Conservation (phyloP, 2,329 filamentous ascomycete species). For the Alternaria arbusti region DNA sequence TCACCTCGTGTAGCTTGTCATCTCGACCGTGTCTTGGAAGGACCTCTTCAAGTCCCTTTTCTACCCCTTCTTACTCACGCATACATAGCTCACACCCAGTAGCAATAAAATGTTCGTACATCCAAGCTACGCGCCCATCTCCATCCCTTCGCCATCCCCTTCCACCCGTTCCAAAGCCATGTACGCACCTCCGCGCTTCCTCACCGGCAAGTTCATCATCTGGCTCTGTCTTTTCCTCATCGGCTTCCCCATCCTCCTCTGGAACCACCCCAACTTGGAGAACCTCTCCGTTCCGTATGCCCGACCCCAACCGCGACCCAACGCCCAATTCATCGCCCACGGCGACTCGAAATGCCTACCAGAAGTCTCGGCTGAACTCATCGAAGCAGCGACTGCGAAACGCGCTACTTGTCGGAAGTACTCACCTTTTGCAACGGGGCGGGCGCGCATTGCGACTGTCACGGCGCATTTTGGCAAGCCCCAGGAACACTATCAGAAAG, state of each 20-base stretch:
- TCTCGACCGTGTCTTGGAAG: neutral
- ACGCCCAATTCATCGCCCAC: slow-evolving; percentile 19
- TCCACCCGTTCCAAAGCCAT: neutral
- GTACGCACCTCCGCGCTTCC: neutral
- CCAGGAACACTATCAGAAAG: slow-evolving; percentile 50
- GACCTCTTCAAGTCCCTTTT: neutral
- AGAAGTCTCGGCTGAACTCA: slow-evolving; percentile 10
- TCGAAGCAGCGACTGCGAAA: slow-evolving; percentile 16
- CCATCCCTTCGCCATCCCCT: neutral
- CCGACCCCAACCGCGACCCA: slow-evolving; percentile 4
- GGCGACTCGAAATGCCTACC: slow-evolving; percentile 25
- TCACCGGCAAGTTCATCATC: slow-evolving; percentile 5
- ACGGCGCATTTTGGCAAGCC: slow-evolving; percentile 48
- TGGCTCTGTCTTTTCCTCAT: slow-evolving; percentile 10
- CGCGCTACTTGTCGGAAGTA: slow-evolving; percentile 22
- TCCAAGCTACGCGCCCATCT: neutral
- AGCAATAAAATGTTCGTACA: neutral
- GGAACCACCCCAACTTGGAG: slow-evolving; percentile 2
- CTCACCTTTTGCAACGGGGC: slow-evolving; percentile 16
- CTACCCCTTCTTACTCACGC: neutral
- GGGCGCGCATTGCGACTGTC: slow-evolving; percentile 44
- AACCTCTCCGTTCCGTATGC: slow-evolving; percentile 14
- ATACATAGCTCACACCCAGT: neutral
- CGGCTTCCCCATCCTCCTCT: slow-evolving; percentile 10
- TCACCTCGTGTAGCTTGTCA: neutral